Percentiles rank a stretch among this genome's conserved stretches.
Conservation (phyloP, 2,329 filamentous ascomycete genomes). For the Gyromitra esculenta region DNA sequence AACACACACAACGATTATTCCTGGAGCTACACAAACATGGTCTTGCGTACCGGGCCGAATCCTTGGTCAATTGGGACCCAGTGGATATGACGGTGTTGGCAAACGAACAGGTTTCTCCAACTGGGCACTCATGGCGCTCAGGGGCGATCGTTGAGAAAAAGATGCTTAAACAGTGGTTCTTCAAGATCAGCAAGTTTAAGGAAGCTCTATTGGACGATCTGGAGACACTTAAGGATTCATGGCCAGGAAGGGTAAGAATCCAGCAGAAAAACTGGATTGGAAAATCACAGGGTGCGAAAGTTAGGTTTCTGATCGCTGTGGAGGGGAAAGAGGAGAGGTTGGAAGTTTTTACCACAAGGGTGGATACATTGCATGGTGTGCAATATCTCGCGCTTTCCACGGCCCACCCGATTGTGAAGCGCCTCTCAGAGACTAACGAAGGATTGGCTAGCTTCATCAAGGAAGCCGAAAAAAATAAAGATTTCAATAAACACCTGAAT, state of each 20-base stretch:
- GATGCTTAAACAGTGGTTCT: constrained; percentile 87
- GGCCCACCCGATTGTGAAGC: constrained; percentile 73
- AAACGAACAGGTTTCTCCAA: constrained; percentile 91
- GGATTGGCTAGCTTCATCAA: constrained; percentile 71
- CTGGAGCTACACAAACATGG: constrained; percentile 77
- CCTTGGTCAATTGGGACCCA: constrained; percentile 89
- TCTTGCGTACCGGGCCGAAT: constrained; percentile 83
- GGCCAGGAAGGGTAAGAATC: constrained; percentile 82
- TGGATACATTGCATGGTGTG: constrained; percentile 86
- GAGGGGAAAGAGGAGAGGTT: constrained; percentile 62
- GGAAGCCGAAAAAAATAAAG: constrained; percentile 12
- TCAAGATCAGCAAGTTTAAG: constrained; percentile 82
- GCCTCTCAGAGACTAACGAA: constrained; percentile 69
- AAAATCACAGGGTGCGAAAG: constrained; percentile 75
- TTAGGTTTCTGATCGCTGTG: constrained; percentile 73
- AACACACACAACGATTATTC: constrained; percentile 88
- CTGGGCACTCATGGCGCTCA: constrained; percentile 86
- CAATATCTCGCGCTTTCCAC: constrained; percentile 84
- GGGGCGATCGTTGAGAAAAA: constrained; percentile 84
- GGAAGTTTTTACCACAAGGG: constrained; percentile 82
- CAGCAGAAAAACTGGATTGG: constrained; percentile 93
- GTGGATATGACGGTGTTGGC: constrained; percentile 88
- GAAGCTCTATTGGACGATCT: constrained; percentile 77
- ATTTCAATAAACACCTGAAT: not conserved
- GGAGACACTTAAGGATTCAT: constrained; percentile 72